Evolutionary conservation across 2,329 filamentous ascomycete genomes (phyloP).

Genomic region (Aspergillus sp.): DNA sequence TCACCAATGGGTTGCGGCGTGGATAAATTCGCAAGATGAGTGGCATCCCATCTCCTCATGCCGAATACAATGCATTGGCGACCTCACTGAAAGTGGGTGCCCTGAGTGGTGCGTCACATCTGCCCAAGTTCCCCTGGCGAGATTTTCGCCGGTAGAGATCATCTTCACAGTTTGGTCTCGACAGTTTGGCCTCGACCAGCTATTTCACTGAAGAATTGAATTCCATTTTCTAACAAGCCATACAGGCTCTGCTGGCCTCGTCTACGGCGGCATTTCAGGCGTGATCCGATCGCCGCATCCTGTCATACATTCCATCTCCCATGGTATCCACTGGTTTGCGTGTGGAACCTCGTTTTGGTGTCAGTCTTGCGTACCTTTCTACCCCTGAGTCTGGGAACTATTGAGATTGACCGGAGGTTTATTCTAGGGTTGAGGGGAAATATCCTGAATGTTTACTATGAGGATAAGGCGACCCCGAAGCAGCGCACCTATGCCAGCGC

Average conservation of each 20-base stretch:
- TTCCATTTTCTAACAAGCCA: not conserved
- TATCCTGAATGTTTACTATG: conserved; percentile 48
- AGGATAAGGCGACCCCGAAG: conserved; percentile 53
- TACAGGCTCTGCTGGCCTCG: conserved; percentile 52
- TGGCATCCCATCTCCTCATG: conserved; percentile 17
- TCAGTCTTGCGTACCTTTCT: conserved; percentile 39
- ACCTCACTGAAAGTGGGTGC: conserved; percentile 60
- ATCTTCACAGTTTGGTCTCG: not conserved
- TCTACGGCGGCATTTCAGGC: conserved; percentile 68
- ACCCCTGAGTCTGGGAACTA: conserved; percentile 1
- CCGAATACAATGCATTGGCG: conserved; percentile 22
- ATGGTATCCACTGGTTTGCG: conserved; percentile 77
- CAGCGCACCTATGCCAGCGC: conserved; percentile 69
- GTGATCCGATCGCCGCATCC: conserved; percentile 68
- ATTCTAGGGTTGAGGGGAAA: conserved; percentile 44
- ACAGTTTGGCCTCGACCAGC: not conserved
- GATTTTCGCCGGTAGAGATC: not conserved
- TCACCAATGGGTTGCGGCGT: not conserved
- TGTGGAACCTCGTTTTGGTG: conserved; percentile 77
- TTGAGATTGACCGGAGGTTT: conserved; percentile 18
- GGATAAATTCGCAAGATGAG: conserved; percentile 28
- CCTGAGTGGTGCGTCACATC: conserved; percentile 52
- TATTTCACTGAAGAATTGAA: not conserved
- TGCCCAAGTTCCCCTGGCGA: not conserved
- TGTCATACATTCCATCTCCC: conserved; percentile 67